Percentiles rank a stretch among this genome's conserved stretches.
These are phyloP conservation scores for Polymyxa betae DNA, from an alignment of 208 protist genomes.

Conservation along the genomic window DNA sequence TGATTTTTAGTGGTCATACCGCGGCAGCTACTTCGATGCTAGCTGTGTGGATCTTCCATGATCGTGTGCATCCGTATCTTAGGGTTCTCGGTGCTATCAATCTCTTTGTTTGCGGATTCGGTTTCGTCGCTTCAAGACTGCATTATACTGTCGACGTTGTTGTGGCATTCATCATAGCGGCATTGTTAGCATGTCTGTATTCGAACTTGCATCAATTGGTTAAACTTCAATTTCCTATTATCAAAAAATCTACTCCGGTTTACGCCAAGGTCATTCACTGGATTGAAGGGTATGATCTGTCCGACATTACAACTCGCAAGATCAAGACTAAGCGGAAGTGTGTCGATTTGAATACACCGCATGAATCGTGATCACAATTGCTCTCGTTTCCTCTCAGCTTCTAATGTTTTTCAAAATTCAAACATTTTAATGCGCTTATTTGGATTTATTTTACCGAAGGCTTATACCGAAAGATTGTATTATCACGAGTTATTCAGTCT, in stretches of 20 bases:
- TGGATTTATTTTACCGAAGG: too few relatives aligned
- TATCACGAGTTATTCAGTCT: too few relatives aligned
- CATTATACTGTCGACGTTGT: constrained; percentile 53
- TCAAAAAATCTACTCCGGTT: background rate
- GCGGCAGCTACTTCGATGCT: background rate
- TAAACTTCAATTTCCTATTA: background rate
- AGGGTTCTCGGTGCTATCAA: background rate
- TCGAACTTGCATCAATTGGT: background rate
- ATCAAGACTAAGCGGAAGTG: too few relatives aligned
- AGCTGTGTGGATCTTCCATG: background rate
- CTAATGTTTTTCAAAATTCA: too few relatives aligned
- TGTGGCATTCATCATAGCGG: background rate
- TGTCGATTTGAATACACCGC: too few relatives aligned
- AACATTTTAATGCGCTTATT: too few relatives aligned
- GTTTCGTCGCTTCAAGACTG: constrained; percentile 1
- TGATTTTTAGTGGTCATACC: constrained; percentile 29
- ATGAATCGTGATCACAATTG: too few relatives aligned
- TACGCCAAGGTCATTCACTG: constrained; percentile 15
- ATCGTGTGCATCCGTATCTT: background rate
- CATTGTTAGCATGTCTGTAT: background rate
- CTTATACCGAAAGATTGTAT: too few relatives aligned
- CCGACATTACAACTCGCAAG: too few relatives aligned
- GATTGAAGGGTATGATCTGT: constrained; percentile 21
- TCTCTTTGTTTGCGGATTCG: background rate
- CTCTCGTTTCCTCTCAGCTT: too few relatives aligned